Percentiles rank a stretch among this genome's conserved stretches.
Conservation (phyloP, 257 asterid genomes). For the Jacaranda copaia region DNA sequence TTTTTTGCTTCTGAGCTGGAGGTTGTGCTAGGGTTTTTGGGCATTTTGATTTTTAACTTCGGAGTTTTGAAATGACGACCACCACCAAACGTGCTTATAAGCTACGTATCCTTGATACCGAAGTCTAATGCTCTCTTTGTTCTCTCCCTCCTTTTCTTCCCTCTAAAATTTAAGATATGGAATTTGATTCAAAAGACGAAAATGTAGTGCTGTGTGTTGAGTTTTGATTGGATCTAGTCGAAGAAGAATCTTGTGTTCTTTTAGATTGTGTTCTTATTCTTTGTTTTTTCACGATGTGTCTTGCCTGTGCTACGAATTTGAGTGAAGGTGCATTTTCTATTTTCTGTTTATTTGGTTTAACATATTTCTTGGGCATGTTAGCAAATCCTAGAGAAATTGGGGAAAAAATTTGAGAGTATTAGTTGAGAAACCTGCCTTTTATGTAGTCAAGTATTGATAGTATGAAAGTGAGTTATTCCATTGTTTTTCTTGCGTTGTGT, state of each 20-base stretch:
- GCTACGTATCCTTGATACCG: constrained; percentile 88
- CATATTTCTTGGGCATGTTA: constrained; percentile 6
- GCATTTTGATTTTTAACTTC: constrained; percentile 33
- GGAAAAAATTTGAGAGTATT: constrained; percentile 15
- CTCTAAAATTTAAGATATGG: constrained; percentile 3
- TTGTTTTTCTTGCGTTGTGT: background rate
- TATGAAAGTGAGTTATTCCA: constrained; percentile 1
- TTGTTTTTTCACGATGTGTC: constrained; percentile 11
- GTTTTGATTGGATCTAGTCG: constrained; percentile 47
- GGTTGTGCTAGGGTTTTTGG: constrained; percentile 52
- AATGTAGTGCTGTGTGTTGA: constrained; percentile 12
- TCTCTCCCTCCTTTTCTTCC: background rate
- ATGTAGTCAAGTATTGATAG: background rate
- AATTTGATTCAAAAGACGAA: constrained; percentile 28
- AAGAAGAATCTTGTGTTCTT: constrained; percentile 8
- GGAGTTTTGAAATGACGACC: constrained; percentile 63
- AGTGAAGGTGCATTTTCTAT: background rate
- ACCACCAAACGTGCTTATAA: constrained; percentile 97
- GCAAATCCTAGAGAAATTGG: background rate
- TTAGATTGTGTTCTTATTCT: constrained; percentile 18
- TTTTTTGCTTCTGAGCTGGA: constrained; percentile 36
- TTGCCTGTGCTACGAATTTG: constrained; percentile 24
- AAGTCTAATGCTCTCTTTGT: constrained; percentile 22
- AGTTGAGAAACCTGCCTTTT: constrained; percentile 28
- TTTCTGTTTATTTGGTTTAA: constrained; percentile 7